Percentiles rank a stretch among this genome's conserved stretches.
Evolutionary conservation across 495 filamentous ascomycete genomes (phyloP).

Genomic region (Stereocaulon alpinum): DNA sequence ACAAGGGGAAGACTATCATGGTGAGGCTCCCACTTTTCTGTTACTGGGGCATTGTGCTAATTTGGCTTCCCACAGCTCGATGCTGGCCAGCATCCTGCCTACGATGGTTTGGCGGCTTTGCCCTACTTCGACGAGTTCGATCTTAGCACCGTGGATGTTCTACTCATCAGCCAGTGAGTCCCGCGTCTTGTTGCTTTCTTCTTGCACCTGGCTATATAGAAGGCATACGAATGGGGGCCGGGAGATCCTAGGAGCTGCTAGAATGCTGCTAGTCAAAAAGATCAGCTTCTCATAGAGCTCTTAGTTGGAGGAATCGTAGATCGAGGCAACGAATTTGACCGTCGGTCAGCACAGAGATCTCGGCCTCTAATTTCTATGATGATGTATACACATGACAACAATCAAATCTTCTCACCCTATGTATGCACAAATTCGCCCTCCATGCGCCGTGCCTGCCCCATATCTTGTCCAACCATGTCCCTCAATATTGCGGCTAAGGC

Average conservation of each 20-base stretch:
- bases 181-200: constrained; percentile 20
- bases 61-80: constrained; percentile 56
- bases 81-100: constrained; percentile 94
- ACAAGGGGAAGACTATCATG: constrained; percentile 99
- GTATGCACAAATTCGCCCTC: constrained; percentile 1
- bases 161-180: constrained; percentile 95
- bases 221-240: background rate
- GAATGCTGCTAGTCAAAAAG: background rate
- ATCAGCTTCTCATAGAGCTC: background rate
- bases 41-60: constrained; percentile 17
- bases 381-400: constrained; percentile 14
- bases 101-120: constrained; percentile 84
- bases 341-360: background rate
- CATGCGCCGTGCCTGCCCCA: background rate
- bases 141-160: constrained; percentile 89
- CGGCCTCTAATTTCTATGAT: background rate
- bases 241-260: background rate
- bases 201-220: background rate
- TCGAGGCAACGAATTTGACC: background rate
- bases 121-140: constrained; percentile 99
- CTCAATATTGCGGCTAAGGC: background rate
- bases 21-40: constrained; percentile 36
- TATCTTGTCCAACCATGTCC: background rate
- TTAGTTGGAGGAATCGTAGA: background rate
- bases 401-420: constrained; percentile 5